phyloP scores from a whole-genome alignment of 768 basidiomycete species.

The Sporobolomyces phaffii region DNA sequence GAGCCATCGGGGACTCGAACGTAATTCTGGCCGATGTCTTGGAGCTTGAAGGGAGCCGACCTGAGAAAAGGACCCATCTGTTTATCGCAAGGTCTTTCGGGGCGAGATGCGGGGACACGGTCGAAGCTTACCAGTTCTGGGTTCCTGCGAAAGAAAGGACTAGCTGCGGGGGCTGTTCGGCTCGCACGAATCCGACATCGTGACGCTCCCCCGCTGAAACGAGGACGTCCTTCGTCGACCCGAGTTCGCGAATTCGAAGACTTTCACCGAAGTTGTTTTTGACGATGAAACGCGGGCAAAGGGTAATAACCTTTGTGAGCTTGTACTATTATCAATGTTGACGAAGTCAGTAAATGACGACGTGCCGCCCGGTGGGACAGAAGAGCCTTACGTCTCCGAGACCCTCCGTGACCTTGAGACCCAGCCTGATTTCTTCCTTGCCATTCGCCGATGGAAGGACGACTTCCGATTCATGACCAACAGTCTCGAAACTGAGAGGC shows the following conservation, averaged over 20 bases:
- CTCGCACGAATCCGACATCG: constrained; percentile 62
- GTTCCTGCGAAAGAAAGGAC: constrained; percentile 81
- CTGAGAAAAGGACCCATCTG: too few relatives aligned
- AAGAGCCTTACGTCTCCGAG: constrained; percentile 60
- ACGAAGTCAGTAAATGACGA: neutral
- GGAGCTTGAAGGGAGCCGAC: constrained; percentile 86
- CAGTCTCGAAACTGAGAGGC: constrained; percentile 84
- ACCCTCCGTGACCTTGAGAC: constrained; percentile 86
- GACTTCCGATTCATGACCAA: constrained; percentile 79
- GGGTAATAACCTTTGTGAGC: constrained; percentile 82
- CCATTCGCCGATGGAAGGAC: constrained; percentile 61
- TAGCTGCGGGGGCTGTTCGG: constrained; percentile 65
- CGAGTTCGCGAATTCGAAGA: constrained; percentile 79
- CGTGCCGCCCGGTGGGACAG: neutral
- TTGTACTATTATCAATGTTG: constrained; percentile 58
- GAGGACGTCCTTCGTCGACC: constrained; percentile 60
- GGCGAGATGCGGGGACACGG: neutral
- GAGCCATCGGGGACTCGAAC: constrained; percentile 56
- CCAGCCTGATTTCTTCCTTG: constrained; percentile 62
- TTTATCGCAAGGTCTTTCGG: too few relatives aligned
- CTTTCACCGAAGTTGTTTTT: constrained; percentile 67
- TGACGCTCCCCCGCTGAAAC: constrained; percentile 64
- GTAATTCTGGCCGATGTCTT: constrained; percentile 79
- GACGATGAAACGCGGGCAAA: constrained; percentile 83
- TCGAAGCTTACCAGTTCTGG: constrained; percentile 62